Evolutionary conservation across 345 rosid species (phyloP), one percentile per base, ranked within the genome.

Genomic region (Populus pruinosa): DNA sequence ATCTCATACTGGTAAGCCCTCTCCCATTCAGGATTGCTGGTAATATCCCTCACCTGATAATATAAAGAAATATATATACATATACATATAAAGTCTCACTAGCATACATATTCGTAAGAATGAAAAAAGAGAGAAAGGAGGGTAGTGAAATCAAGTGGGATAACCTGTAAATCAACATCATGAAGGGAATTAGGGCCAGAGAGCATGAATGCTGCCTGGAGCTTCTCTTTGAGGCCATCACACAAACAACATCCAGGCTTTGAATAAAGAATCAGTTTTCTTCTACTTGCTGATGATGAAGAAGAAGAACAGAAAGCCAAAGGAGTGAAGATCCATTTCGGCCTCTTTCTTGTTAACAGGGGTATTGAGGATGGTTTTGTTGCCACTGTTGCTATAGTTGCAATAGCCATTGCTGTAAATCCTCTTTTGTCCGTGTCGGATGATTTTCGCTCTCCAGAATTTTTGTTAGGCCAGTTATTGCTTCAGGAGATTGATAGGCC

Each of bases 171-270:
- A 75, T 69, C 85, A 75, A 95, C 90, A 87, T 93, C 92, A 61
- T 87, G 79, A n/a, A 92, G 92, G 16, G 97, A 88, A 64, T 87
- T 81, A 1, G 93, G 84, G 36, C 89, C 85, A 10, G 94, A 78
- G 53, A 95, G 82, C 76, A 86, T 85, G 87, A 95, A 95, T 8
- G 94, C 93, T 38, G 94, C 90, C 12, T 91, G 80, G 33, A 91
- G 97, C 86, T 91, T 93, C 84, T 93, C 99, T 82, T 95, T 95
- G 81, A 95, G 96, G 56, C 97, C 97, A 82, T 93, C 98, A 79
- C 99, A 95, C 85, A 93, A 89, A 85, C 96, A 93, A 83, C 98
- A 93, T 3, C 92, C 98, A 12, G 98, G 96, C 80, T 91, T 92
- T 6, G 97, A 91, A 83, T 95, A 95, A 25, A 93, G 90, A 29